phyloP scores from a whole-genome alignment of 1,139 yeast genomes.

The Blastobotrys indianensis region DNA sequence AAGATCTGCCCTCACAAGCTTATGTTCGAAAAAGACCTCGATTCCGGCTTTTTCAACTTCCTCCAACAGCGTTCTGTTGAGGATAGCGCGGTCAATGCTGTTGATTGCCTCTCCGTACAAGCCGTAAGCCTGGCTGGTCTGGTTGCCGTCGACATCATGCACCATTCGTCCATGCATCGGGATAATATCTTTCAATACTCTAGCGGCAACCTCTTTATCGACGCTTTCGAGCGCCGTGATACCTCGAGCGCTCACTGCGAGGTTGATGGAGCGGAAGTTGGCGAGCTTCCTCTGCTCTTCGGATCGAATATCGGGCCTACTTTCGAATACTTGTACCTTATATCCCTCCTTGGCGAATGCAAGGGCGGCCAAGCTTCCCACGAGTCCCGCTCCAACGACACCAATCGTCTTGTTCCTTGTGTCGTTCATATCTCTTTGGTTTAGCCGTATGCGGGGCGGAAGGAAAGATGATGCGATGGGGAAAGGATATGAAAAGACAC shows the following conservation, averaged over 20 bases:
- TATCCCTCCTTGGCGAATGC: constrained; percentile 73
- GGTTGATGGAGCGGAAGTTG: constrained; percentile 56
- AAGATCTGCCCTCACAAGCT: constrained; percentile 35
- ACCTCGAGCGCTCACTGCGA: constrained; percentile 84
- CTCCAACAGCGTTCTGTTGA: constrained; percentile 59
- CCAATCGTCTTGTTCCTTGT: constrained; percentile 18
- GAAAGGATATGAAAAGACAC: too few species aligned
- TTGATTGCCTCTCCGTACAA: constrained; percentile 80
- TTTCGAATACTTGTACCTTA: constrained; percentile 64
- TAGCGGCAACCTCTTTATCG: constrained; percentile 50
- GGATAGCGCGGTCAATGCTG: constrained; percentile 69
- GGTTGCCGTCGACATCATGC: constrained; percentile 60
- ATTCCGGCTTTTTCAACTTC: constrained; percentile 51
- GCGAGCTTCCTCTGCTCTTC: constrained; percentile 24
- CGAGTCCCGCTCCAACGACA: constrained; percentile 66
- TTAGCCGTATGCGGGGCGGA: too few species aligned
- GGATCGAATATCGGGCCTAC: constrained; percentile 38
- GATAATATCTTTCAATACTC: constrained; percentile 55
- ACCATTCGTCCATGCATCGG: constrained; percentile 93
- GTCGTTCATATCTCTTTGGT: not conserved
- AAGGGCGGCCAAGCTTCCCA: constrained; percentile 81
- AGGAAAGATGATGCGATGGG: too few species aligned
- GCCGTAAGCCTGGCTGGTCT: constrained; percentile 70
- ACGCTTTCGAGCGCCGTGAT: constrained; percentile 61
- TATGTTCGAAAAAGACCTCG: constrained; percentile 50